Conservation (phyloP, 257 asterid genomes). For the Misopates orontium region DNA sequence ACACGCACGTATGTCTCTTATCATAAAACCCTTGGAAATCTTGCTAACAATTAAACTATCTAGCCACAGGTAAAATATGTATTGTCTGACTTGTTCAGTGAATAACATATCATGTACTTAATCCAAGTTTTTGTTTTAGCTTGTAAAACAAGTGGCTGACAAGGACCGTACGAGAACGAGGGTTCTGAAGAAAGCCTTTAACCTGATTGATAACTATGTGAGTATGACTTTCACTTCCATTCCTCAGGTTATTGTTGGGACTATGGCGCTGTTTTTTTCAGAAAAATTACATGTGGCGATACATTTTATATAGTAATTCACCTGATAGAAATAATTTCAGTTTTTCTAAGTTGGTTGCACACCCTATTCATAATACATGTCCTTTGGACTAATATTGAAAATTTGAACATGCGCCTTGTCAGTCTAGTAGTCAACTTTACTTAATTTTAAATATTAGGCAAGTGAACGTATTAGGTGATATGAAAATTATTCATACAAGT, state of each 20-base stretch:
- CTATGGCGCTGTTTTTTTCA: slow-evolving; percentile 7
- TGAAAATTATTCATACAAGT: too few relatives aligned
- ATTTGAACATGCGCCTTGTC: too few relatives aligned
- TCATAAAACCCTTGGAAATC: neutral
- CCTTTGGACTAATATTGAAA: too few relatives aligned
- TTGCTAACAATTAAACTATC: neutral
- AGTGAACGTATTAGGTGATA: too few relatives aligned
- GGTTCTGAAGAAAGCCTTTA: slow-evolving; percentile 83
- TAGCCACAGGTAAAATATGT: slow-evolving; percentile 15
- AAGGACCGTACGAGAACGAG: slow-evolving; percentile 75
- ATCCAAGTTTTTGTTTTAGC: slow-evolving; percentile 45
- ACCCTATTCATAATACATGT: slow-evolving; percentile 7
- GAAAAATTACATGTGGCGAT: neutral
- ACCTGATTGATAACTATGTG: slow-evolving; percentile 63
- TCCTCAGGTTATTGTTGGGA: slow-evolving; percentile 16
- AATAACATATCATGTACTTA: slow-evolving; percentile 20
- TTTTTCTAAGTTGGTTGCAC: slow-evolving; percentile 21
- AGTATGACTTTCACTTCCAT: slow-evolving; percentile 38
- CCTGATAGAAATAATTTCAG: neutral
- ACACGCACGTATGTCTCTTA: slow-evolving; percentile 17
- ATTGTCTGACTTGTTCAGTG: slow-evolving; percentile 7
- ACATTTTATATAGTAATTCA: neutral
- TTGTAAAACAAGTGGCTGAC: slow-evolving; percentile 84
- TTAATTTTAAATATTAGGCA: neutral
- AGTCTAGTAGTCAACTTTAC: slow-evolving; percentile 12